phyloP scores from a whole-genome alignment of 345 rosid species.

The Lagerstroemia speciosa region DNA sequence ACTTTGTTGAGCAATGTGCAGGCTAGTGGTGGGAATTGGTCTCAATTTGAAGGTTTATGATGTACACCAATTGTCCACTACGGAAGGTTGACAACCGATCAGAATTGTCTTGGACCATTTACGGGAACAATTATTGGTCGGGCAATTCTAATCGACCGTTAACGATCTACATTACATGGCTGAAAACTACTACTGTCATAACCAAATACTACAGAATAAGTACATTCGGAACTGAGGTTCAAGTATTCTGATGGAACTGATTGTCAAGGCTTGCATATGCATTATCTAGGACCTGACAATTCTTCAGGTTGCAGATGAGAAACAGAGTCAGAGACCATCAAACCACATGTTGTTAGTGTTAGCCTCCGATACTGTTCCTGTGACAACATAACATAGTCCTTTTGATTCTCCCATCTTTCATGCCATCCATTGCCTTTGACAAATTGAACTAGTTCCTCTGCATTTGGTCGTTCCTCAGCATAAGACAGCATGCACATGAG shows the following conservation, averaged over 20 bases:
- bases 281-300: slow-evolving; percentile 6
- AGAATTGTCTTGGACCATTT: too few relatives aligned
- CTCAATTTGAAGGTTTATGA: slow-evolving; percentile 23
- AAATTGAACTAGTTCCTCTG: neutral
- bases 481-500: neutral
- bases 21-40: slow-evolving; percentile 21
- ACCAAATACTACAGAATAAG: neutral
- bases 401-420: neutral
- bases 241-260: neutral
- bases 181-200: too few relatives aligned
- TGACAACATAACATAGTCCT: neutral
- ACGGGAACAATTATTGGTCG: too few relatives aligned
- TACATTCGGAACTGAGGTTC: neutral
- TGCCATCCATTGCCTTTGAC: slow-evolving; percentile 4
- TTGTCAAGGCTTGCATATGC: neutral
- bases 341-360: too few relatives aligned
- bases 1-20: slow-evolving; percentile 26
- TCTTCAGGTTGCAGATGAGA: neutral
- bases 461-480: slow-evolving; percentile 3
- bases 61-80: too few relatives aligned
- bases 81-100: too few relatives aligned
- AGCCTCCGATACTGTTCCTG: neutral
- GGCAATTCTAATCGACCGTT: too few relatives aligned
- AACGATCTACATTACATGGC: too few relatives aligned
- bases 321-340: neutral